A percentile compares a stretch with the other conserved stretches of the same genome.
Evolutionary conservation across 768 basidiomycete species (phyloP).

Genomic region (Podaxis pistillaris): DNA sequence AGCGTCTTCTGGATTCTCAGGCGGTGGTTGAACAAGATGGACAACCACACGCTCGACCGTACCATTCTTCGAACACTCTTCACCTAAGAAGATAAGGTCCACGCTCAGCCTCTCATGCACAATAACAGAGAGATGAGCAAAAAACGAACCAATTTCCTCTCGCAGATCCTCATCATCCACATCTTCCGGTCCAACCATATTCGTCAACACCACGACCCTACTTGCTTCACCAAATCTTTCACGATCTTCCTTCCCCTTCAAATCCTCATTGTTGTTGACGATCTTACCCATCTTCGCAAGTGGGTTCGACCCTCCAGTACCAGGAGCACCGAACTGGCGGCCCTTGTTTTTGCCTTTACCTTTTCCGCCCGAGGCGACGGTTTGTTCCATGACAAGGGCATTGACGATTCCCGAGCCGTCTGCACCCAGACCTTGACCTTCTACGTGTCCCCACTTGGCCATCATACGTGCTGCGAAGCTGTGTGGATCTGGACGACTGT

Average conservation of each 20-base stretch:
- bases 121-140: neutral
- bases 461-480: slow-evolving; percentile 84
- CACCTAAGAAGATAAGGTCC: slow-evolving; percentile 47
- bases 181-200: slow-evolving; percentile 86
- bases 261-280: slow-evolving; percentile 87
- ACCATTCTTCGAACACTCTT: slow-evolving; percentile 88
- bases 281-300: slow-evolving; percentile 77
- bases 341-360: slow-evolving; percentile 33
- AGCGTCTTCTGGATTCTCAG: slow-evolving; percentile 68
- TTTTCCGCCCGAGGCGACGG: slow-evolving; percentile 26
- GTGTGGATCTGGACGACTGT: slow-evolving; percentile 54
- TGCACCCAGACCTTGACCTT: slow-evolving; percentile 88
- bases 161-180: slow-evolving; percentile 80
- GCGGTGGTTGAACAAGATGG: slow-evolving; percentile 70
- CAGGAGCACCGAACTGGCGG: slow-evolving; percentile 33
- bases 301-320: slow-evolving; percentile 35
- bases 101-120: neutral
- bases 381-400: slow-evolving; percentile 80
- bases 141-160: slow-evolving; percentile 77
- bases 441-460: slow-evolving; percentile 96
- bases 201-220: slow-evolving; percentile 84
- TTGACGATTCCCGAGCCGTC: slow-evolving; percentile 86
- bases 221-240: slow-evolving; percentile 87
- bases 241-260: slow-evolving; percentile 70
- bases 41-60: slow-evolving; percentile 89